A percentile compares a stretch with the other conserved stretches of the same genome.
Conservation (phyloP, 106 monocot genomes). For the Dendrobium catenatum region DNA sequence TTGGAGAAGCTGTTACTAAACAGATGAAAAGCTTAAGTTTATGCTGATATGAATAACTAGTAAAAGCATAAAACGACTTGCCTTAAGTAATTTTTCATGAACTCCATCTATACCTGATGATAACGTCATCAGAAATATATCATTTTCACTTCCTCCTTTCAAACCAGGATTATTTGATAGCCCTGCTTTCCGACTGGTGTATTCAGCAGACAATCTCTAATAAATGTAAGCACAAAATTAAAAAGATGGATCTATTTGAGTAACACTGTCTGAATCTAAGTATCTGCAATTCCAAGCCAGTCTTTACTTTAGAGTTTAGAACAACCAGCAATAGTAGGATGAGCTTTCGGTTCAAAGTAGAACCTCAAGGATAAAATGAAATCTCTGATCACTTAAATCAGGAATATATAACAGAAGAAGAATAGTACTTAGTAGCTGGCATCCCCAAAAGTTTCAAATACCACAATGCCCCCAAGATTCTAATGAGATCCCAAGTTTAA, state of each 20-base stretch:
- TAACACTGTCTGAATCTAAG: background rate
- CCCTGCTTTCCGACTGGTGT: slow-evolving; percentile 13
- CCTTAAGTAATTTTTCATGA: slow-evolving; percentile 32
- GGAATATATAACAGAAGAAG: too few species aligned
- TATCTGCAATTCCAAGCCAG: too few species aligned
- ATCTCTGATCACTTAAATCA: too few species aligned
- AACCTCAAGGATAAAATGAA: too few species aligned
- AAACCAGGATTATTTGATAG: slow-evolving; percentile 16
- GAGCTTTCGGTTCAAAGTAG: too few species aligned
- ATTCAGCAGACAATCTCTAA: slow-evolving; percentile 41
- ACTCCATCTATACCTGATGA: slow-evolving; percentile 20
- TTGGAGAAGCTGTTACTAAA: background rate
- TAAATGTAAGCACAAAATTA: slow-evolving; percentile 6
- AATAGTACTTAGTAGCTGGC: too few species aligned
- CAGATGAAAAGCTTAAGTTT: background rate
- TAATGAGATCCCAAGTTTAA: too few species aligned
- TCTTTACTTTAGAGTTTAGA: too few species aligned
- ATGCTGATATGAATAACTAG: background rate
- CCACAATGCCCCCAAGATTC: too few species aligned
- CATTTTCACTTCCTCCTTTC: slow-evolving; percentile 43
- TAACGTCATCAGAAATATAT: slow-evolving; percentile 60
- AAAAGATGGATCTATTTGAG: background rate
- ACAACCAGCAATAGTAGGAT: too few species aligned
- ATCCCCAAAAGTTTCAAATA: too few species aligned
- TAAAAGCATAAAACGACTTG: slow-evolving; percentile 22